phyloP scores from a whole-genome alignment of 805 yeast genomes.

The Starmerella bombi region DNA sequence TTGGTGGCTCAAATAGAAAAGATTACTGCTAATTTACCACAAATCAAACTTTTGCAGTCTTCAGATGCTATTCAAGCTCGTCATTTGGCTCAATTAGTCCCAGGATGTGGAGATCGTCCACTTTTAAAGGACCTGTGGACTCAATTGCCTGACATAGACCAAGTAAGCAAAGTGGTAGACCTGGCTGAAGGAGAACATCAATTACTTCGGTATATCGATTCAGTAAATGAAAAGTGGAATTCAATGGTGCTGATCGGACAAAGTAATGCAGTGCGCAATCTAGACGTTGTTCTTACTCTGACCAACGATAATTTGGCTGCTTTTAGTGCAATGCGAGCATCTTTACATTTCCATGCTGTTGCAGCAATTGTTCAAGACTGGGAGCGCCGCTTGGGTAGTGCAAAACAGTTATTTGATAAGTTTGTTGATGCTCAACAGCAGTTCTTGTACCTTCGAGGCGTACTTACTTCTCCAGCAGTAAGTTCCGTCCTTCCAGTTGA shows the following conservation, averaged over 20 bases:
- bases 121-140: slow-evolving; percentile 48
- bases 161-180: slow-evolving; percentile 38
- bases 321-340: slow-evolving; percentile 55
- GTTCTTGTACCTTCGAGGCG: slow-evolving; percentile 76
- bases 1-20: background rate
- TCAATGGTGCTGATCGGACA: slow-evolving; percentile 38
- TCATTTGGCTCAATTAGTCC: slow-evolving; percentile 46
- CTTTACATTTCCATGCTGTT: slow-evolving; percentile 47
- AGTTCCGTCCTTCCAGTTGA: slow-evolving; percentile 53
- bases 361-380: slow-evolving; percentile 43
- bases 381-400: slow-evolving; percentile 41
- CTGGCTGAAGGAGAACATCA: slow-evolving; percentile 63
- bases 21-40: slow-evolving; percentile 22
- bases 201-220: slow-evolving; percentile 43
- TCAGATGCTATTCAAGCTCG: slow-evolving; percentile 46
- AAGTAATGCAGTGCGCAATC: slow-evolving; percentile 47
- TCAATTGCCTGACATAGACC: slow-evolving; percentile 33
- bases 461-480: slow-evolving; percentile 38
- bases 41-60: slow-evolving; percentile 22
- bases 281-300: slow-evolving; percentile 49
- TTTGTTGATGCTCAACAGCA: slow-evolving; percentile 84
- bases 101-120: slow-evolving; percentile 20
- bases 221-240: slow-evolving; percentile 47
- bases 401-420: slow-evolving; percentile 41
- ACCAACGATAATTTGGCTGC: slow-evolving; percentile 49